Conservation (phyloP, 768 basidiomycete species). For the Boletus fagicola region DNA sequence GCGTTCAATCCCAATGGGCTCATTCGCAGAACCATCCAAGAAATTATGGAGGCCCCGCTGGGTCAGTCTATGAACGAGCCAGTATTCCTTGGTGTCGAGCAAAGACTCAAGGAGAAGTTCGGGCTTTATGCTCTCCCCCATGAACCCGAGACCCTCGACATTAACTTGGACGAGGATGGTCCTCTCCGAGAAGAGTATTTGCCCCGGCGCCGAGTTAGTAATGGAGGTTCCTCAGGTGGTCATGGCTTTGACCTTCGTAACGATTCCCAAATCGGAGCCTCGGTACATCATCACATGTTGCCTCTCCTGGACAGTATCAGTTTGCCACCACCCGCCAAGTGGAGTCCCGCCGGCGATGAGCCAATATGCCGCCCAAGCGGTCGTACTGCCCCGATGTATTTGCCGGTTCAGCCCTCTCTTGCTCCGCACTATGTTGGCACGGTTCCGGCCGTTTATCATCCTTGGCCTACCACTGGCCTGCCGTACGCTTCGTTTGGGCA, state of each 20-base stretch:
- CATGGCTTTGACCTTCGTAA: background rate
- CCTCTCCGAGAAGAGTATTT: slow-evolving; percentile 80
- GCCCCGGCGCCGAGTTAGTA: slow-evolving; percentile 56
- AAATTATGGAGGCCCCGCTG: slow-evolving; percentile 55
- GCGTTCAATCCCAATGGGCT: slow-evolving; percentile 69
- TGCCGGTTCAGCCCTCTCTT: slow-evolving; percentile 58
- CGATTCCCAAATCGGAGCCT: slow-evolving; percentile 1
- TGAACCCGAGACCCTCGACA: slow-evolving; percentile 56
- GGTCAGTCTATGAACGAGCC: slow-evolving; percentile 44
- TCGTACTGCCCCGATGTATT: slow-evolving; percentile 55
- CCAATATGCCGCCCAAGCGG: slow-evolving; percentile 59
- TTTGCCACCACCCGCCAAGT: slow-evolving; percentile 73
- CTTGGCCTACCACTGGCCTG: slow-evolving; percentile 21
- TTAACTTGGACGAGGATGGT: slow-evolving; percentile 81
- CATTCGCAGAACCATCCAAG: slow-evolving; percentile 67
- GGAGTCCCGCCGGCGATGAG: slow-evolving; percentile 81
- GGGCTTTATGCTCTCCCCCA: slow-evolving; percentile 42
- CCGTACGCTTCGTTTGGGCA: slow-evolving; percentile 25
- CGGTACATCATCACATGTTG: slow-evolving; percentile 5
- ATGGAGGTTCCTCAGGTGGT: slow-evolving; percentile 11
- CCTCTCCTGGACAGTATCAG: slow-evolving; percentile 27
- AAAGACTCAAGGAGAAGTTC: slow-evolving; percentile 52
- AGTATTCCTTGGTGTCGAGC: slow-evolving; percentile 70
- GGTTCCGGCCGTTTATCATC: slow-evolving; percentile 31
- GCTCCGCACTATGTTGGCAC: slow-evolving; percentile 36